Evolutionary conservation across 306 rosid genomes (phyloP).

Genomic region (Benincasa hispida): DNA sequence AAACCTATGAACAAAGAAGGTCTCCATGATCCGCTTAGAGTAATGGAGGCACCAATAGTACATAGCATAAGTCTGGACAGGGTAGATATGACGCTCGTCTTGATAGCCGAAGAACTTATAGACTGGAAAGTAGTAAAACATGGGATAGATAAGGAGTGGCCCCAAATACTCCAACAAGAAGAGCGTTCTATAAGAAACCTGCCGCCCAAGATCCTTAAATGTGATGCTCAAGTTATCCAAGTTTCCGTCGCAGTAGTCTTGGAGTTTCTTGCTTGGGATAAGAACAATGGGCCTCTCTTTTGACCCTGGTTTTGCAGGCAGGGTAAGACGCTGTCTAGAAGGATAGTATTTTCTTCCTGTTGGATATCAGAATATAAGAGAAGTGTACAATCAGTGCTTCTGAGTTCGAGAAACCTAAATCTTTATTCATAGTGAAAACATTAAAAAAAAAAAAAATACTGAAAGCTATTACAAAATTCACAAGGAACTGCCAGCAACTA

Average conservation of each 20-base stretch:
- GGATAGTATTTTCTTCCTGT: slow-evolving; percentile 75
- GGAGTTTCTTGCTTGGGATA: slow-evolving; percentile 48
- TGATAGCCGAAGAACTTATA: slow-evolving; percentile 53
- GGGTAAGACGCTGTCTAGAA: slow-evolving; percentile 75
- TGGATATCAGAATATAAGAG: background rate
- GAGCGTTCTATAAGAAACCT: slow-evolving; percentile 67
- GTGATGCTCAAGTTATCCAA: slow-evolving; percentile 45
- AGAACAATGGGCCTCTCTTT: slow-evolving; percentile 71
- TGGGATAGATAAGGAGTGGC: slow-evolving; percentile 74
- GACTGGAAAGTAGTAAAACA: slow-evolving; percentile 72
- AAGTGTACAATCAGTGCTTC: background rate
- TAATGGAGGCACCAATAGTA: slow-evolving; percentile 92
- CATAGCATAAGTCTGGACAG: slow-evolving; percentile 78
- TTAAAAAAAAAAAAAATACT: background rate
- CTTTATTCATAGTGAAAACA: background rate
- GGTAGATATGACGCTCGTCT: slow-evolving; percentile 53
- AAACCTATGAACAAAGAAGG: slow-evolving; percentile 79
- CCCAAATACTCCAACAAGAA: slow-evolving; percentile 85
- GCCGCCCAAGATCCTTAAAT: slow-evolving; percentile 83
- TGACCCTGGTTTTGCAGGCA: slow-evolving; percentile 62
- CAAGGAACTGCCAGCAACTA: background rate
- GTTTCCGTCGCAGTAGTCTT: slow-evolving; percentile 51
- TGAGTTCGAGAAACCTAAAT: background rate
- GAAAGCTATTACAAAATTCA: background rate
- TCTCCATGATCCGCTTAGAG: slow-evolving; percentile 77